phyloP scores from a whole-genome alignment of 192 early-diverging fungal genomes.

The Entomortierella parvispora region DNA sequence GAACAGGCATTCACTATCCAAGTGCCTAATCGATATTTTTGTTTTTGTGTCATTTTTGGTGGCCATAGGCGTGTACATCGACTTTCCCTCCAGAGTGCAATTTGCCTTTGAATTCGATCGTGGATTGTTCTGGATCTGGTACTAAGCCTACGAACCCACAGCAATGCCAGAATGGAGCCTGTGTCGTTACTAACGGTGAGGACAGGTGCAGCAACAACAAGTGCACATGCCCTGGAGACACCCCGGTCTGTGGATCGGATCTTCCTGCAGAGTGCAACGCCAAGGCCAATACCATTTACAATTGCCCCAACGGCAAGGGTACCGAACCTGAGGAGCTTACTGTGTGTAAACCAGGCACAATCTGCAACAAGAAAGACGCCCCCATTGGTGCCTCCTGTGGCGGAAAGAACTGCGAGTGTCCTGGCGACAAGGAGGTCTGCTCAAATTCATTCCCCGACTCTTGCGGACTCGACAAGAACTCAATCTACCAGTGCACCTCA shows the following conservation, averaged over 20 bases:
- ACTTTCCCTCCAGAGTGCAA: constrained; percentile 13
- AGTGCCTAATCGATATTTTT: neutral
- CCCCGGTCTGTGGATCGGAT: neutral
- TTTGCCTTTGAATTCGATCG: neutral
- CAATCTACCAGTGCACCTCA: constrained; percentile 11
- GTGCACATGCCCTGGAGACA: neutral
- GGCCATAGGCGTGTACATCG: neutral
- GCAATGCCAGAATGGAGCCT: constrained; percentile 2
- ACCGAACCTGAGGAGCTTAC: constrained; percentile 2
- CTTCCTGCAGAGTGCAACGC: constrained; percentile 16
- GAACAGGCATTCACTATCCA: too few relatives aligned
- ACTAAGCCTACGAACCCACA: neutral
- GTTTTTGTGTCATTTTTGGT: neutral
- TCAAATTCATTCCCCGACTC: neutral
- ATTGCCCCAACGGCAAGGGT: constrained; percentile 3
- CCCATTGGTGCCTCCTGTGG: constrained; percentile 10
- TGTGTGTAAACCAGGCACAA: constrained; percentile 10
- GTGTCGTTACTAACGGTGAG: constrained; percentile 8
- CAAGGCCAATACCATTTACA: constrained; percentile 11
- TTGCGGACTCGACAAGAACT: neutral
- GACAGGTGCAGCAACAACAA: neutral
- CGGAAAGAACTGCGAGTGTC: neutral
- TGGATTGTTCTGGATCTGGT: constrained; percentile 3
- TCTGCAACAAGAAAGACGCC: neutral
- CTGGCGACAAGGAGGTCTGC: constrained; percentile 1